Evolutionary conservation across 257 asterid species (phyloP).

Genomic region (Scutellaria barbata): DNA sequence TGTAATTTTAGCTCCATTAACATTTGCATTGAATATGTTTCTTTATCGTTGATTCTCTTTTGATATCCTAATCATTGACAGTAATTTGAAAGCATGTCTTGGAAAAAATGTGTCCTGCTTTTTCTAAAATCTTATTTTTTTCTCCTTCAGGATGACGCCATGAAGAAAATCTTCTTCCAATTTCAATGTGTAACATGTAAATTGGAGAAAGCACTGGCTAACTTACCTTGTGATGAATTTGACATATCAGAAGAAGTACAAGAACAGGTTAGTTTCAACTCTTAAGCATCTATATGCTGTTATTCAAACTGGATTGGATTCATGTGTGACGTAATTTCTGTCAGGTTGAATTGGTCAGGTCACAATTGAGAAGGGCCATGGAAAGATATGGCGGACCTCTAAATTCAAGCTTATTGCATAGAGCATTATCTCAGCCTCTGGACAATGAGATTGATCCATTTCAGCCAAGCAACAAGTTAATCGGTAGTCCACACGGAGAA

Average conservation of each 20-base stretch:
- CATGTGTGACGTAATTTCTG: conserved; percentile 25
- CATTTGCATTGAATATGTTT: neutral
- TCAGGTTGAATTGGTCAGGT: conserved; percentile 67
- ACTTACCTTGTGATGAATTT: conserved; percentile 62
- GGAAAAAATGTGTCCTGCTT: conserved; percentile 4
- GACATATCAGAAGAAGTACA: conserved; percentile 93
- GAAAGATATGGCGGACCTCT: conserved; percentile 76
- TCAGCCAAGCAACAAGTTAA: conserved; percentile 45
- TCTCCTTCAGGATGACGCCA: conserved; percentile 57
- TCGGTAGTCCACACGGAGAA: conserved; percentile 49
- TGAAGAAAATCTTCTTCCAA: conserved; percentile 61
- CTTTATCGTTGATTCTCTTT: neutral
- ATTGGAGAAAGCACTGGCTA: conserved; percentile 69
- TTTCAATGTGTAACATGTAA: conserved; percentile 85
- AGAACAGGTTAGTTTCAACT: conserved; percentile 68
- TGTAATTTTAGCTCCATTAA: neutral
- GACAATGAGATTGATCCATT: conserved; percentile 59
- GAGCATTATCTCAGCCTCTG: conserved; percentile 64
- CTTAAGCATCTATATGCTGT: conserved; percentile 18
- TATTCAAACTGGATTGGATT: conserved; percentile 15
- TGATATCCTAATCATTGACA: neutral
- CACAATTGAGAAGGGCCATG: conserved; percentile 81
- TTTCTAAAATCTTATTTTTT: conserved; percentile 31
- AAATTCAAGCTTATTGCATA: conserved; percentile 48
- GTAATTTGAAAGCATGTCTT: neutral